Conservation (phyloP, 139 green algal genomes). For the Tetraselmis chui region DNA sequence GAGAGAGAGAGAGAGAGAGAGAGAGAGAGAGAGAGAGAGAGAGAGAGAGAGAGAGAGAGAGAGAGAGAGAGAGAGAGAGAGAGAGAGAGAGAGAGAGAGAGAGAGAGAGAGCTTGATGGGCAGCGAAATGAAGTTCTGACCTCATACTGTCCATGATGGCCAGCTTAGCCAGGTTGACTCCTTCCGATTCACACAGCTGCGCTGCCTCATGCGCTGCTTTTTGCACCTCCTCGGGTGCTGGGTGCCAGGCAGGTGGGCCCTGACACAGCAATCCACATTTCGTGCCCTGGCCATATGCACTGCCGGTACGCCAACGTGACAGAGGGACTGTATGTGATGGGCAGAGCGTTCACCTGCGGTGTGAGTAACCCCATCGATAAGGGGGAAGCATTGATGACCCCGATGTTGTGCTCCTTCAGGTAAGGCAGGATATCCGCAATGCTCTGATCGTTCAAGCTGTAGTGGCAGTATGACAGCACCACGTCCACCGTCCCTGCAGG, state of each 20-base stretch:
- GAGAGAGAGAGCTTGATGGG: too few relatives aligned
- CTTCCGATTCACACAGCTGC: constrained; percentile 23
- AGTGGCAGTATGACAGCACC: constrained; percentile 91
- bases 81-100: too few relatives aligned
- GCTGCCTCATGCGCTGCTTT: constrained; percentile 44
- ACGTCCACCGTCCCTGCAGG: constrained; percentile 67
- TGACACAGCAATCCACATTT: too few relatives aligned
- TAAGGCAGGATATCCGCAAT: constrained; percentile 28
- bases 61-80: too few relatives aligned
- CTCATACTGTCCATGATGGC: constrained; percentile 43
- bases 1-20: too few relatives aligned
- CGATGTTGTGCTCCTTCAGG: constrained; percentile 53
- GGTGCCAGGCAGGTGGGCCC: constrained; percentile 86
- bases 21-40: too few relatives aligned
- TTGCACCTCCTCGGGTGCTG: constrained; percentile 65
- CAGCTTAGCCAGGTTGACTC: constrained; percentile 52
- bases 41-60: too few relatives aligned
- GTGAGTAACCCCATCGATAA: constrained; percentile 92
- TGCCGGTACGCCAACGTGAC: neutral
- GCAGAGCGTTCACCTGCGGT: constrained; percentile 13
- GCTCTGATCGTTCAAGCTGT: constrained; percentile 70
- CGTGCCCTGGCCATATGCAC: too few relatives aligned
- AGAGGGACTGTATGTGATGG: neutral
- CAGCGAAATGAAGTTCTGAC: too few relatives aligned
- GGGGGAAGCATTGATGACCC: constrained; percentile 78